Percentiles rank a stretch among this genome's conserved stretches.
phyloP scores from a whole-genome alignment of 2,329 filamentous ascomycete genomes.

The Ambrosiella xylebori region DNA sequence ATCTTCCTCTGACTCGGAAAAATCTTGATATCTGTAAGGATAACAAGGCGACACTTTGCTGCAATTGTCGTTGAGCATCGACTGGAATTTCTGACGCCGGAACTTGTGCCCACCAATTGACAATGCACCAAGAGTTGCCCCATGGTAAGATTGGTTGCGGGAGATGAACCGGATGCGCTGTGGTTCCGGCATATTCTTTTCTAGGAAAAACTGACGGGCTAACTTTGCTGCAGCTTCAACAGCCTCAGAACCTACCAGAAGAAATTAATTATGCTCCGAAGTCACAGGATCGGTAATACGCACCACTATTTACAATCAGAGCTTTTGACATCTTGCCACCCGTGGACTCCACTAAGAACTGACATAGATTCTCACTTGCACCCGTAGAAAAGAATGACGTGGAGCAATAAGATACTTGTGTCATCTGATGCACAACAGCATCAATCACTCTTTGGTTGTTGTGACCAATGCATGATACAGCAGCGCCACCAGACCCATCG shows the following conservation, averaged over 20 bases:
- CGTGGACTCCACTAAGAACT: slow-evolving; percentile 16
- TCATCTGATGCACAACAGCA: slow-evolving; percentile 38
- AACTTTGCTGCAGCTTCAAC: slow-evolving; percentile 33
- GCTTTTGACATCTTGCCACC: slow-evolving; percentile 21
- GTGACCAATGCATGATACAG: slow-evolving; percentile 55
- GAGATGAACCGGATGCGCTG: slow-evolving; percentile 25
- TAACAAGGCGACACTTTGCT: slow-evolving; percentile 50
- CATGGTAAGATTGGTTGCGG: slow-evolving; percentile 29
- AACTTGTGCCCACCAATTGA: slow-evolving; percentile 44
- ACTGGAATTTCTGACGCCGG: slow-evolving; percentile 44
- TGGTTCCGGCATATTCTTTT: slow-evolving; percentile 19
- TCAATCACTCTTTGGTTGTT: slow-evolving; percentile 40
- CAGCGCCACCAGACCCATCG: slow-evolving; percentile 58
- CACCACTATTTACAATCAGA: slow-evolving; percentile 22
- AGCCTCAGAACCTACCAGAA: slow-evolving; percentile 30
- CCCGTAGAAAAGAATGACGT: slow-evolving; percentile 15
- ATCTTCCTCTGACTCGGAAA: slow-evolving; percentile 34
- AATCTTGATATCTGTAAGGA: slow-evolving; percentile 38
- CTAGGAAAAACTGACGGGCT: slow-evolving; percentile 30
- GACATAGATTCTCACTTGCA: not conserved
- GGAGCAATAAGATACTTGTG: not conserved
- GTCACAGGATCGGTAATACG: not conserved
- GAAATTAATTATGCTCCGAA: not conserved
- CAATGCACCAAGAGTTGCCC: slow-evolving; percentile 43
- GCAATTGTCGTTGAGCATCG: slow-evolving; percentile 38